A percentile compares a stretch with the other conserved stretches of the same genome.
phyloP scores from a whole-genome alignment of 1,139 yeast species.

The Kodamaea ohmeri region DNA sequence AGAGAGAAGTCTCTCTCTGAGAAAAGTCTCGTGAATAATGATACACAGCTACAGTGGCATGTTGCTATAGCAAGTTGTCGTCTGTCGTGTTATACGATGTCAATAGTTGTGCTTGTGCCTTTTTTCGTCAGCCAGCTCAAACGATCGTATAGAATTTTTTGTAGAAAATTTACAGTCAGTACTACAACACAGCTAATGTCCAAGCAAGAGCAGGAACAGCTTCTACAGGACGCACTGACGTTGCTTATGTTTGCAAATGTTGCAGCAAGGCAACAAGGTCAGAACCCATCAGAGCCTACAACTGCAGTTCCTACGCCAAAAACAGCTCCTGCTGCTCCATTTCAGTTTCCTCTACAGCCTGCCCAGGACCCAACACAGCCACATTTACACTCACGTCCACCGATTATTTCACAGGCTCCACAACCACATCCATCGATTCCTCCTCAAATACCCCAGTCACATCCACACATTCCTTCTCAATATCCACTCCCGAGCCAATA shows the following conservation, averaged over 20 bases:
- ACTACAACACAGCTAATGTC: slow-evolving; percentile 11
- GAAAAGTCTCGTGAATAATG: too few species aligned
- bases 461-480: not conserved
- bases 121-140: too few species aligned
- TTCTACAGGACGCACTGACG: slow-evolving; percentile 64
- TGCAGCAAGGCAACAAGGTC: slow-evolving; percentile 42
- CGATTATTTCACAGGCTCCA: slow-evolving; percentile 1
- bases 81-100: too few species aligned
- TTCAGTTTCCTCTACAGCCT: slow-evolving; percentile 10
- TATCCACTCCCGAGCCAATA: slow-evolving; percentile 1
- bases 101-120: too few species aligned
- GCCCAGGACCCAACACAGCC: slow-evolving; percentile 5
- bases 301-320: slow-evolving; percentile 2
- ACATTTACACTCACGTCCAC: slow-evolving; percentile 6
- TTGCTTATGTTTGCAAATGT: slow-evolving; percentile 61
- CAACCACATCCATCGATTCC: not conserved
- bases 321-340: slow-evolving; percentile 2
- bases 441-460: not conserved
- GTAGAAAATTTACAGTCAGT: slow-evolving; percentile 2
- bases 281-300: slow-evolving; percentile 1
- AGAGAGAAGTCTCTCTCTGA: too few species aligned
- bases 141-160: slow-evolving; percentile 15
- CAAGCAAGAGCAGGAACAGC: slow-evolving; percentile 34
- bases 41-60: too few species aligned
- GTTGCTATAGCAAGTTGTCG: too few species aligned